Base-by-base conservation (phyloP, 2,329 filamentous ascomycete species). In the Dendrostoma leiphaemia region DNA sequence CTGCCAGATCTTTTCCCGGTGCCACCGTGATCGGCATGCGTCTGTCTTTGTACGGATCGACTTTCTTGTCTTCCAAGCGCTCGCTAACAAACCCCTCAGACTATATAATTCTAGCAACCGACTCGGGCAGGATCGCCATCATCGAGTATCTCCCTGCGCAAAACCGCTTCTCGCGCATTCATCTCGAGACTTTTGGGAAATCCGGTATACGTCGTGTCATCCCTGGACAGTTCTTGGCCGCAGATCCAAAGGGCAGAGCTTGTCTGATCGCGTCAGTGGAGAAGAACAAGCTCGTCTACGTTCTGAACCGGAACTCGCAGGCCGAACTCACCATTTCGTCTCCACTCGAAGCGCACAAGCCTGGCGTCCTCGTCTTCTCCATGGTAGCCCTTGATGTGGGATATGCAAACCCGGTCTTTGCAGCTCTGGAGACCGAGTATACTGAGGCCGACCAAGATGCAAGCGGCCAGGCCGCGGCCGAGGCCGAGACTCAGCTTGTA, bases 241-340 rank as follows among this genome's bases (percentile, higher is more conserved):
- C 91, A 49, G 94, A 99, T 66, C 94, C 94, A 26, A 96, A 96
- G 72, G 94, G 94, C 53, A 85, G 94, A 75, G 95, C 95, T 52
- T 96, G 93, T 67, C 81, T 99, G 68, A 90, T 97, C 58, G 91
- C 94, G 9, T 93, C 92, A 5, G 82, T 93, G 52, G 95, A 99
- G 75, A 99, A 99, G 82, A 99, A 97, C 77, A 99, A 99, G 77
- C 88, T 99, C 53, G 94, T 99, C 62, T 99, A 99, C 73, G 93
- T 99, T 65, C 80, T 99, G 62, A 97, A 97, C 72, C 88, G 95
- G 61, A 96, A 96, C 73, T 84, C 91, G 3, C 91, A 97, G 72
- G 92, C 92, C 17, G 90, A 96, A 70, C 84, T 99, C 64, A 95
- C 92, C 37, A 99, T 99, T 48, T 99, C 94, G 5, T 99, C 94